phyloP scores from a whole-genome alignment of 805 yeast species.

The Barnettozyma pratensis region DNA sequence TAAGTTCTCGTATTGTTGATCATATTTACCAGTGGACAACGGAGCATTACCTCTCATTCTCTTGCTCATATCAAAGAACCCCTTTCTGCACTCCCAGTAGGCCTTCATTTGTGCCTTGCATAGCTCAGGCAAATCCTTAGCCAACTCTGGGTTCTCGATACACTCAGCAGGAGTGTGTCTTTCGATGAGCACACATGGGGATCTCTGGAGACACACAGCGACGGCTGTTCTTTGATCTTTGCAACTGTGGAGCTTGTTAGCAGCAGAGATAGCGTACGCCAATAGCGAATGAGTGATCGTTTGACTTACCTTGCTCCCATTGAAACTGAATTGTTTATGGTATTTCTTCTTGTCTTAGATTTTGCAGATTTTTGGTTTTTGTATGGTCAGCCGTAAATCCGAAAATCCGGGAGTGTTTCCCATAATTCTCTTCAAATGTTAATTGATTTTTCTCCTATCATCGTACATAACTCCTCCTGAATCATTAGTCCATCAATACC shows the following conservation, averaged over 20 bases:
- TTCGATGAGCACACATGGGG: constrained; percentile 91
- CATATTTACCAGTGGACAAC: constrained; percentile 86
- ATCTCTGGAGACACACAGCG: constrained; percentile 90
- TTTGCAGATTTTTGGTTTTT: too few relatives aligned
- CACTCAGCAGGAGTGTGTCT: constrained; percentile 89
- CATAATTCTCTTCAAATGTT: too few relatives aligned
- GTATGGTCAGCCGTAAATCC: too few relatives aligned
- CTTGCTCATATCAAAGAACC: constrained; percentile 86
- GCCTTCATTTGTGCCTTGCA: constrained; percentile 82
- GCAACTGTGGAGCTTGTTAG: constrained; percentile 48
- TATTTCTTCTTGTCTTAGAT: background rate
- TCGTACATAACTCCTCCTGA: too few relatives aligned
- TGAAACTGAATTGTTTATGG: background rate
- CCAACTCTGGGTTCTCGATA: constrained; percentile 70
- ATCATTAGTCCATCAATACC: too few relatives aligned
- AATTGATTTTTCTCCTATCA: too few relatives aligned
- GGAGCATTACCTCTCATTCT: constrained; percentile 94
- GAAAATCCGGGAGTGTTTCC: too few relatives aligned
- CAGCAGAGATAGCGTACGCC: constrained; percentile 1
- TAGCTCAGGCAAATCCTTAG: constrained; percentile 75
- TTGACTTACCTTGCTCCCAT: constrained; percentile 49
- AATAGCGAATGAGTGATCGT: too few relatives aligned
- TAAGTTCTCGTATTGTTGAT: constrained; percentile 76
- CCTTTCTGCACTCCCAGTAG: constrained; percentile 85
- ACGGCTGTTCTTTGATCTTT: constrained; percentile 93